These are phyloP conservation scores for Diospyros lotus DNA, from an alignment of 148 eudicot species.

Conservation along the genomic window DNA sequence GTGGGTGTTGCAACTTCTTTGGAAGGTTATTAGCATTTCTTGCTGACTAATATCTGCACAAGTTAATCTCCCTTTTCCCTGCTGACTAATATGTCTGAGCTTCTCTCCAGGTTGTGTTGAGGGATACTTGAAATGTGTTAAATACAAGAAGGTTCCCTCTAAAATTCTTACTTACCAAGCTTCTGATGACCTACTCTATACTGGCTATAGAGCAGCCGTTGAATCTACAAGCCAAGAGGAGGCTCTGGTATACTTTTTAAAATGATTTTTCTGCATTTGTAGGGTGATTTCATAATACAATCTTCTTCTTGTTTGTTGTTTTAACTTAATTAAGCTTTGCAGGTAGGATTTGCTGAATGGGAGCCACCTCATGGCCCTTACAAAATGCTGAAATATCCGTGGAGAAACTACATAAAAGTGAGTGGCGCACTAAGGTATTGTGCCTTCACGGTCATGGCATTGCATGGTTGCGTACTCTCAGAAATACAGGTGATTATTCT, in stretches of 20 bases:
- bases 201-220: conserved; percentile 73
- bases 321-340: conserved; percentile 8
- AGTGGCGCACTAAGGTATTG: conserved; percentile 89
- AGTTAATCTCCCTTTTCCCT: not conserved
- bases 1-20: conserved; percentile 67
- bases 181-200: conserved; percentile 73
- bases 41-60: not conserved
- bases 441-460: conserved; percentile 88
- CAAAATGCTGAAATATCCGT: conserved; percentile 70
- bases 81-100: conserved; percentile 9
- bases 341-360: conserved; percentile 92
- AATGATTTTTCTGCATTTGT: not conserved
- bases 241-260: conserved; percentile 47
- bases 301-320: not conserved
- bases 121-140: conserved; percentile 69
- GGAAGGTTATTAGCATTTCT: conserved; percentile 53
- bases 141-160: conserved; percentile 63
- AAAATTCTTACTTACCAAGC: conserved; percentile 79
- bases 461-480: conserved; percentile 84
- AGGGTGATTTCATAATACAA: not conserved
- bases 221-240: conserved; percentile 81
- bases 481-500: conserved; percentile 75
- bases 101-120: conserved; percentile 62
- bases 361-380: conserved; percentile 95
- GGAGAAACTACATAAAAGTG: conserved; percentile 70